Evolutionary conservation across 345 rosid species (phyloP).

Genomic region (Camelina hispida): DNA sequence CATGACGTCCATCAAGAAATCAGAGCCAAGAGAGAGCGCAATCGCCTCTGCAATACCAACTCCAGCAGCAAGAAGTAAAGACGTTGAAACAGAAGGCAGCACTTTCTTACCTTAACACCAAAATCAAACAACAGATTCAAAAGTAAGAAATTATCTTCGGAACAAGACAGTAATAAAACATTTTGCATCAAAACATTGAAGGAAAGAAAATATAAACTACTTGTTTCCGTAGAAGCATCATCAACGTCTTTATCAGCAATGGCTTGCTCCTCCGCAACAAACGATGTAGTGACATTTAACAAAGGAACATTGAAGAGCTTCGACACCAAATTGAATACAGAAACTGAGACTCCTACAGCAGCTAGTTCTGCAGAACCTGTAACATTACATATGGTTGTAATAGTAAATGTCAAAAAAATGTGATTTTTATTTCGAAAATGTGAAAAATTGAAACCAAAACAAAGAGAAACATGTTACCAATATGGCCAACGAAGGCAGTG

Average conservation of each 20-base stretch:
- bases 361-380: slow-evolving; percentile 89
- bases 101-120: slow-evolving; percentile 51
- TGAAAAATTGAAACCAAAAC: neutral
- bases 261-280: slow-evolving; percentile 94
- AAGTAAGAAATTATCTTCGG: slow-evolving; percentile 3
- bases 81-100: slow-evolving; percentile 79
- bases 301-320: slow-evolving; percentile 88
- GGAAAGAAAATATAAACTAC: slow-evolving; percentile 30
- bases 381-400: neutral
- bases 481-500: slow-evolving; percentile 86
- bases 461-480: slow-evolving; percentile 56
- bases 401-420: slow-evolving; percentile 7
- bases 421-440: neutral
- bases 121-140: neutral
- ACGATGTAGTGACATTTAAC: slow-evolving; percentile 85
- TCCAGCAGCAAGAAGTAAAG: slow-evolving; percentile 78
- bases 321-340: slow-evolving; percentile 84
- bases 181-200: neutral
- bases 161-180: neutral
- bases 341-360: slow-evolving; percentile 85
- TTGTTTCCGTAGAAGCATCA: slow-evolving; percentile 25
- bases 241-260: slow-evolving; percentile 37
- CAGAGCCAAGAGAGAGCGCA: slow-evolving; percentile 75
- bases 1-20: slow-evolving; percentile 84
- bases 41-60: slow-evolving; percentile 84